A percentile compares a stretch with the other conserved stretches of the same genome.
phyloP scores from a whole-genome alignment of 2,329 filamentous ascomycete species.

The Trichoderma guizhouense region DNA sequence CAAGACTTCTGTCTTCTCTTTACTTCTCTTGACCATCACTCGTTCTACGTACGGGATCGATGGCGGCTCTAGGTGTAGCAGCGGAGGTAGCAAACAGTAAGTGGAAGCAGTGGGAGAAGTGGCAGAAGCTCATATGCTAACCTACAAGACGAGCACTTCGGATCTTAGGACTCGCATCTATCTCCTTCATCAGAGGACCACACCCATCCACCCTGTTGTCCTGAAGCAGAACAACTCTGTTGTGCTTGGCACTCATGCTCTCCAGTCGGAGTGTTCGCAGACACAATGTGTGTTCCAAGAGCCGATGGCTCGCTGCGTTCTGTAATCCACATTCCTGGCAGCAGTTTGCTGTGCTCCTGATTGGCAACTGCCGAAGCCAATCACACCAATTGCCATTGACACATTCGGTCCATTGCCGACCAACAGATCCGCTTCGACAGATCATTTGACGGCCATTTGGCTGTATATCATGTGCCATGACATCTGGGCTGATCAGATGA shows the following conservation, averaged over 20 bases:
- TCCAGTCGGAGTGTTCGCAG: neutral
- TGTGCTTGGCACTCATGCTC: neutral
- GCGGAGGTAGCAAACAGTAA: neutral
- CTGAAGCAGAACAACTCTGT: neutral
- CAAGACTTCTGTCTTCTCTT: neutral
- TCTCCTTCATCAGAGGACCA: neutral
- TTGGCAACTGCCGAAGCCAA: neutral
- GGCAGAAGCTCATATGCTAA: neutral
- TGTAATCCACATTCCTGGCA: neutral
- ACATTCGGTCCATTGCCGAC: neutral
- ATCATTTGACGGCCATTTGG: neutral
- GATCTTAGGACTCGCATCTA: neutral
- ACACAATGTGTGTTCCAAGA: neutral
- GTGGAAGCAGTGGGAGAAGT: neutral
- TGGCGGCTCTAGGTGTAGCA: neutral
- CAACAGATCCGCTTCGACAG: neutral
- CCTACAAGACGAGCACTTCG: neutral
- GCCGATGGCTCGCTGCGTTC: neutral
- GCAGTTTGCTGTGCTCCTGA: neutral
- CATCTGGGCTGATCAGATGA: conserved; percentile 55
- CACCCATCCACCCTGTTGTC: neutral
- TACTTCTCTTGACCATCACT: neutral
- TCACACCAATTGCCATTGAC: neutral
- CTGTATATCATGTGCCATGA: no score
- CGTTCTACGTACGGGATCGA: neutral